phyloP scores from a whole-genome alignment of 2,329 filamentous ascomycete genomes.

The Curvularia sp. region DNA sequence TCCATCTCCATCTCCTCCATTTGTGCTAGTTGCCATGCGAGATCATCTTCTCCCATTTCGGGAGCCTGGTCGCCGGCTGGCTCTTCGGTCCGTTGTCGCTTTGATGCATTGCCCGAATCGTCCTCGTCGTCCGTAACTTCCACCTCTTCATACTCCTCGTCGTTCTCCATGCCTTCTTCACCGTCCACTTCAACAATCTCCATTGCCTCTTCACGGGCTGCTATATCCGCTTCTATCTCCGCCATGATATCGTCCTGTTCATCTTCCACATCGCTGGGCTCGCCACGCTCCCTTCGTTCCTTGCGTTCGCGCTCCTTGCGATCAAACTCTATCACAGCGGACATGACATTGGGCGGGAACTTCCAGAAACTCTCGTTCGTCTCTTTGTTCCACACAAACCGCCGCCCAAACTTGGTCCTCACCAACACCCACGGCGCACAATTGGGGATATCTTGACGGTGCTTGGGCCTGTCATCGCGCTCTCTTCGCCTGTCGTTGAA shows the following conservation, averaged over 20 bases:
- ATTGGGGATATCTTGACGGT: constrained; percentile 78
- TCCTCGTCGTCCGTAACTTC: constrained; percentile 70
- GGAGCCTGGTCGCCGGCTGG: constrained; percentile 59
- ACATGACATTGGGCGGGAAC: constrained; percentile 85
- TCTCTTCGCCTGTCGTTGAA: constrained; percentile 69
- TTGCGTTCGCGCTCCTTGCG: constrained; percentile 73
- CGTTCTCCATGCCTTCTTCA: constrained; percentile 59
- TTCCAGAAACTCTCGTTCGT: constrained; percentile 95
- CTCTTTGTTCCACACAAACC: constrained; percentile 87
- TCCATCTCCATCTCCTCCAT: constrained; percentile 86
- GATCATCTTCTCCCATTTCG: constrained; percentile 93
- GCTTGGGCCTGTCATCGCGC: constrained; percentile 79
- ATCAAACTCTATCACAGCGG: constrained; percentile 73
- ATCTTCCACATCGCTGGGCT: constrained; percentile 45
- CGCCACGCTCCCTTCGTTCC: constrained; percentile 59
- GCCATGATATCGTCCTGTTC: constrained; percentile 42
- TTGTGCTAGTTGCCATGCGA: constrained; percentile 86
- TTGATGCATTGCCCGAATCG: constrained; percentile 54
- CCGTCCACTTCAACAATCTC: constrained; percentile 47
- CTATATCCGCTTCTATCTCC: constrained; percentile 44
- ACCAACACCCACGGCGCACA: constrained; percentile 89
- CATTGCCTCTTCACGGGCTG: constrained; percentile 39
- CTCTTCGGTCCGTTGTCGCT: constrained; percentile 58
- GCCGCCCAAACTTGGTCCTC: constrained; percentile 86
- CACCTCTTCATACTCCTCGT: constrained; percentile 78